Conservation (phyloP, 2,329 filamentous ascomycete species). For the Apiospora marii region DNA sequence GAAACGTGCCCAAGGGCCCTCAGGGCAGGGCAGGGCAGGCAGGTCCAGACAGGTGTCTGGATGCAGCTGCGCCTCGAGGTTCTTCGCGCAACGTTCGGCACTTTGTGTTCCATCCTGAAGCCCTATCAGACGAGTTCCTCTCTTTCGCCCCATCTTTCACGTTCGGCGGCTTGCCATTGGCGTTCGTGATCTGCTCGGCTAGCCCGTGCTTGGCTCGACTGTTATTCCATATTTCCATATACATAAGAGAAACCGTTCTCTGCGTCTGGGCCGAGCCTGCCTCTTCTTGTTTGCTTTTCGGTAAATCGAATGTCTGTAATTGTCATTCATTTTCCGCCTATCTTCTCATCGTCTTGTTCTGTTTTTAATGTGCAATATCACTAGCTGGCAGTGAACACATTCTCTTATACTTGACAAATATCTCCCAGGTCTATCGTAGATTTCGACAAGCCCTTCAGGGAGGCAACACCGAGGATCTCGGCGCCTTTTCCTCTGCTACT, state of each 20-base stretch:
- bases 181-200: neutral
- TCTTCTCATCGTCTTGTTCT: neutral
- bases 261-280: neutral
- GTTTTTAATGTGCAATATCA: constrained; percentile 20
- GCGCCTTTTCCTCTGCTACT: neutral
- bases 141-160: neutral
- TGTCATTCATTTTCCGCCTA: constrained; percentile 2
- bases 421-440: neutral
- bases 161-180: neutral
- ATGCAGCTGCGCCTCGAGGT: neutral
- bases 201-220: neutral
- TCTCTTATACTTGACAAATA: neutral
- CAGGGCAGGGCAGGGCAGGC: neutral
- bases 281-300: neutral
- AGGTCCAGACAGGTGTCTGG: neutral
- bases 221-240: neutral
- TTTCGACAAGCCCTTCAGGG: neutral
- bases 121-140: neutral
- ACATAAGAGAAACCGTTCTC: neutral
- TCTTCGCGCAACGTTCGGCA: neutral
- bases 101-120: neutral
- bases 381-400: constrained; percentile 17
- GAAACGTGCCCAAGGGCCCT: neutral
- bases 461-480: neutral
- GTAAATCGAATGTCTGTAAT: neutral